Conservation (phyloP, 345 rosid genomes). For the Mallotus nudiflorus region DNA sequence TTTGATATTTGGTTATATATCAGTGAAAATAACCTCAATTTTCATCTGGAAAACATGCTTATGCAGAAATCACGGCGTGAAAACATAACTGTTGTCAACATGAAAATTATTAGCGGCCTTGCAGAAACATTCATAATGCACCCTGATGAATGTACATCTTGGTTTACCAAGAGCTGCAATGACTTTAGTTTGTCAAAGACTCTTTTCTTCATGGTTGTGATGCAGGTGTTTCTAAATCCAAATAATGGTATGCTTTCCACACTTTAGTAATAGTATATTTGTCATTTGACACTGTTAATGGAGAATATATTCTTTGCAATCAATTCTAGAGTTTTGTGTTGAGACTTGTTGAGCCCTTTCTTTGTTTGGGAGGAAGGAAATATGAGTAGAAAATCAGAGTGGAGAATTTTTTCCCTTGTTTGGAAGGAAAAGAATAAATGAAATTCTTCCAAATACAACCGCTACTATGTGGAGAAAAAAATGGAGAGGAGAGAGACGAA, state of each 20-base stretch:
- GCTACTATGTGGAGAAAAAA: not conserved
- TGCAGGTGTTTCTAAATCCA: constrained; percentile 53
- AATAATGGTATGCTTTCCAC: constrained; percentile 38
- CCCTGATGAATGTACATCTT: constrained; percentile 52
- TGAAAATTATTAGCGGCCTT: constrained; percentile 61
- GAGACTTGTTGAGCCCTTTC: not conserved
- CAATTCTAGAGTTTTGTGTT: not conserved
- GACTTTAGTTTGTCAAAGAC: constrained; percentile 57
- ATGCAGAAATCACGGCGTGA: constrained; percentile 54
- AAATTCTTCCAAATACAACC: not conserved
- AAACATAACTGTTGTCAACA: constrained; percentile 45
- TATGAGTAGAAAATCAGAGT: no score
- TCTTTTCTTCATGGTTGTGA: constrained; percentile 61
- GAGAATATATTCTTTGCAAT: not conserved
- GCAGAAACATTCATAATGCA: constrained; percentile 46
- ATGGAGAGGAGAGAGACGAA: not conserved
- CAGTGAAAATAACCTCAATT: constrained; percentile 19
- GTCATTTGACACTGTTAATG: not conserved
- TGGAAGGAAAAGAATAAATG: no score
- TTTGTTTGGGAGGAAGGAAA: no score
- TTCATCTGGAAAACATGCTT: constrained; percentile 27
- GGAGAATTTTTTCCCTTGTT: no score
- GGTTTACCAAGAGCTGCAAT: constrained; percentile 54
- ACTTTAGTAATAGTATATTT: not conserved
- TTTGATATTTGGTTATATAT: constrained; percentile 7